Evolutionary conservation across 2,329 filamentous ascomycete genomes (phyloP).

Genomic region (Clarireedia homoeocarpa): DNA sequence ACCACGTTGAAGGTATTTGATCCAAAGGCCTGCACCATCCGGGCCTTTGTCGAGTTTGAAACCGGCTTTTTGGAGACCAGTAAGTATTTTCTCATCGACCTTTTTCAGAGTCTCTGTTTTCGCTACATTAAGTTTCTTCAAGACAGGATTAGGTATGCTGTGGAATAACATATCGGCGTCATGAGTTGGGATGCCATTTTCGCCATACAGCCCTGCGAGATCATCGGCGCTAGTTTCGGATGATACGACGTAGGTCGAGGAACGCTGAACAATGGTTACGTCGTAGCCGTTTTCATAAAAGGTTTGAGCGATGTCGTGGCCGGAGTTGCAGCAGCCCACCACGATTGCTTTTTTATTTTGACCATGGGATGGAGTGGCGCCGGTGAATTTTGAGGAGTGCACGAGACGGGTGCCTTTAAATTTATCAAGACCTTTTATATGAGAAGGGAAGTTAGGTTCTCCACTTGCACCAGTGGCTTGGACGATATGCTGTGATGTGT

Average conservation of each 20-base stretch:
- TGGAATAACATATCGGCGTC: conserved; percentile 57
- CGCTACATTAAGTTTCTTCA: conserved; percentile 50
- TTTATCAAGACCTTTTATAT: conserved; percentile 38
- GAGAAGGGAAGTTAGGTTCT: conserved; percentile 43
- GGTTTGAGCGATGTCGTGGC: conserved; percentile 62
- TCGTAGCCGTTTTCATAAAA: conserved; percentile 57
- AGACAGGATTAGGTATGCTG: conserved; percentile 48
- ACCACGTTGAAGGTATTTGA: conserved; percentile 53
- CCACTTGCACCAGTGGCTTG: conserved; percentile 37
- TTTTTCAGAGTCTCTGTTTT: conserved; percentile 32
- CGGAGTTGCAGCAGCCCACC: conserved; percentile 61
- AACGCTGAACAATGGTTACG: conserved; percentile 63
- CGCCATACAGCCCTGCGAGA: conserved; percentile 35
- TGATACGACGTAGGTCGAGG: conserved; percentile 55
- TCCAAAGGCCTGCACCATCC: conserved; percentile 43
- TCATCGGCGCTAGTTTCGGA: conserved; percentile 37
- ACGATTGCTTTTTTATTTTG: conserved; percentile 54
- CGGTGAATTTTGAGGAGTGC: conserved; percentile 54
- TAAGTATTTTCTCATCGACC: conserved; percentile 33
- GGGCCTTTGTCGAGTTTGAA: conserved; percentile 51
- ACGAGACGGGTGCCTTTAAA: conserved; percentile 51
- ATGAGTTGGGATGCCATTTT: conserved; percentile 47
- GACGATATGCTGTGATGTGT: conserved; percentile 22
- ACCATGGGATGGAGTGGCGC: conserved; percentile 37
- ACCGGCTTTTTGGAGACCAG: conserved; percentile 45